Conservation (phyloP, 2,329 filamentous ascomycete genomes). For the Colletotrichum sp. region DNA sequence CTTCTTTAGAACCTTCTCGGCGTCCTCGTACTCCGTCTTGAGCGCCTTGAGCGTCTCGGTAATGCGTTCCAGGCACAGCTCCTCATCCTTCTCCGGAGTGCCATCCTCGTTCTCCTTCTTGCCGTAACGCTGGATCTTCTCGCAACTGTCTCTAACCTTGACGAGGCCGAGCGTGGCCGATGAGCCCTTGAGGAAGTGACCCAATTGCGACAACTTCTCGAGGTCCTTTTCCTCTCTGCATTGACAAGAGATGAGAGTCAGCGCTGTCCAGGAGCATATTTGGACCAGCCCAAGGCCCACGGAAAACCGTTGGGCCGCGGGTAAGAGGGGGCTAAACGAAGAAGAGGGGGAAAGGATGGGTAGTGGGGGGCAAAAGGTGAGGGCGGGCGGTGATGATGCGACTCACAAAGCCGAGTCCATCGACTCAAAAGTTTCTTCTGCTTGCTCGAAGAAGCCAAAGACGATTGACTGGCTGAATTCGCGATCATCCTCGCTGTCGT, state of each 20-base stretch:
- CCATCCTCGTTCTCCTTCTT: constrained; percentile 82
- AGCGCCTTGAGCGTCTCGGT: constrained; percentile 71
- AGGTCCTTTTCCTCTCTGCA: constrained; percentile 72
- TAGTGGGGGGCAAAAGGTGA: background rate
- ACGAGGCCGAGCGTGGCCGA: constrained; percentile 91
- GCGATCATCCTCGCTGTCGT: constrained; percentile 83
- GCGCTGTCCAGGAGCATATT: background rate
- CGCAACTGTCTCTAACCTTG: constrained; percentile 91
- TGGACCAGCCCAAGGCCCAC: background rate
- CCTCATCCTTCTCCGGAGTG: constrained; percentile 67
- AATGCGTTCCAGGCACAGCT: constrained; percentile 73
- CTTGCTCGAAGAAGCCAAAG: constrained; percentile 91
- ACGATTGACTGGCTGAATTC: constrained; percentile 93
- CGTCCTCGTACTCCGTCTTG: constrained; percentile 78
- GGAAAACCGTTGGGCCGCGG: background rate
- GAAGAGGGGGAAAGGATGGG: constrained; percentile 1
- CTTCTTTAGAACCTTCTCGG: constrained; percentile 70
- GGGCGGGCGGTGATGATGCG: background rate
- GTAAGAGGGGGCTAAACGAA: background rate
- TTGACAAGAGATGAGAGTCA: constrained; percentile 11
- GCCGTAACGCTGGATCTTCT: constrained; percentile 95
- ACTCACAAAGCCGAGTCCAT: constrained; percentile 87
- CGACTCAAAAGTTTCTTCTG: constrained; percentile 80
- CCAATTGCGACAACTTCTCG: constrained; percentile 77
- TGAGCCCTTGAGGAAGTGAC: constrained; percentile 97